phyloP scores from a whole-genome alignment of 805 yeast species.

The Cyberlindnera americana region DNA sequence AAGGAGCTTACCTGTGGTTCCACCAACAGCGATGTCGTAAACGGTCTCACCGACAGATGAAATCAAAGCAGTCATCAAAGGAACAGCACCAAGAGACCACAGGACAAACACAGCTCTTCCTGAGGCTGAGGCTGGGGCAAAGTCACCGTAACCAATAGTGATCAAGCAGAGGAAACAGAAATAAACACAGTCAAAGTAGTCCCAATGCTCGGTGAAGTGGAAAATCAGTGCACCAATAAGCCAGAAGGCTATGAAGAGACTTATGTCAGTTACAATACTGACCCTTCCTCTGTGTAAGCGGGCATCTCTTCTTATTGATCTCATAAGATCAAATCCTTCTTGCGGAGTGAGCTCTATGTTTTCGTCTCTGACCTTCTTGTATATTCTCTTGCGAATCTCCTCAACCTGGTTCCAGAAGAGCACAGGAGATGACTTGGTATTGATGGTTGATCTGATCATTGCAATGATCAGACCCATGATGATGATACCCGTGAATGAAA shows the following conservation, averaged over 20 bases:
- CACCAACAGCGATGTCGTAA: conserved; percentile 29
- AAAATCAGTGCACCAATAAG: conserved; percentile 70
- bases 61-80: conserved; percentile 79
- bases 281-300: conserved; percentile 31
- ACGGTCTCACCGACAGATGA: conserved; percentile 67
- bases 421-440: conserved; percentile 59
- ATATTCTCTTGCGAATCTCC: conserved; percentile 36
- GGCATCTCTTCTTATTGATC: conserved; percentile 44
- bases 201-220: conserved; percentile 61
- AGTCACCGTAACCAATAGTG: conserved; percentile 86
- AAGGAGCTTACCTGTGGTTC: conserved; percentile 11
- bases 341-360: conserved; percentile 33
- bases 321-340: conserved; percentile 55
- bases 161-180: conserved; percentile 71
- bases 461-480: conserved; percentile 71
- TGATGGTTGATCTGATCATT: conserved; percentile 62
- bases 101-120: conserved; percentile 71
- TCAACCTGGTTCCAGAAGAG: conserved; percentile 66
- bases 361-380: conserved; percentile 21
- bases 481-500: conserved; percentile 67
- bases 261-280: conserved; percentile 38
- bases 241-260: conserved; percentile 57
- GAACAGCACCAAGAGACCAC: conserved; percentile 84
- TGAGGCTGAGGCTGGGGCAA: conserved; percentile 55
- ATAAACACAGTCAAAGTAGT: conserved; percentile 67